Base-by-base conservation (phyloP, 208 protist species). In the Trypanosoma cruzi region DNA sequence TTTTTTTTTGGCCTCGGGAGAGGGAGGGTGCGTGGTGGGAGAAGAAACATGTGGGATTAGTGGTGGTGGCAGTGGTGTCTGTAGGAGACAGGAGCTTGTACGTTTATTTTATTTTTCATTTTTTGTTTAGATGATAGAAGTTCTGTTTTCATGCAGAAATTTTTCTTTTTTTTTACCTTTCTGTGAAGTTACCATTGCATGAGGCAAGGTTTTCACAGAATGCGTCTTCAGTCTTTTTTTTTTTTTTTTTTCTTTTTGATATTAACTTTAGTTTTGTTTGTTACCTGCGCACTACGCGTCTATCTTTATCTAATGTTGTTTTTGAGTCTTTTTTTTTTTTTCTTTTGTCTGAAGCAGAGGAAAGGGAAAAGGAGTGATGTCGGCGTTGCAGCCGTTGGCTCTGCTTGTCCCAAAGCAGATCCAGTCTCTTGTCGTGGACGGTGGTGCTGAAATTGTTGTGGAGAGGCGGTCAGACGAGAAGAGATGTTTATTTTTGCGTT, bases 391-490 rank as follows among this genome's bases (percentile, higher is more conserved):
- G 46, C 29, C 70, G 46, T 44, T 75, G 24, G 58, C 68, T 11
- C n/a, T 86, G 37, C 66, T 86, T 11, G 42, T 76, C 4, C 81
- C 85, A n/a, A 67, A 68, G 37, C 75, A 74, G 6, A 49, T 93
- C n/a, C 73, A 66, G 0, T 75, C 68, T 20, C 64, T 62, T 37
- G 70, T 89, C 5, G 31, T 80, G 29, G 48, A 40, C 36, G 76
- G 83, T 18, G 86, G 78, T 1, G 78, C 86, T 13, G 85, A 95
- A 62, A 64, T 91, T 53, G 68, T 93, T 11, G 81, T 85, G 29
- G 82, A 88, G 67, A 46, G 40, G 18, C 59, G 54, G 0, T 32
- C 52, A 0, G 60, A 14, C 37, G 75, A 72, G 18, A 58, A 64
- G 24, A 73, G 70, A 6, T 80, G 82, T n/a, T 74, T 79, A 36